Percentiles rank a stretch among this genome's conserved stretches.
Evolutionary conservation across 2,329 filamentous ascomycete genomes (phyloP).

Genomic region (Ambrosiella beaveri): DNA sequence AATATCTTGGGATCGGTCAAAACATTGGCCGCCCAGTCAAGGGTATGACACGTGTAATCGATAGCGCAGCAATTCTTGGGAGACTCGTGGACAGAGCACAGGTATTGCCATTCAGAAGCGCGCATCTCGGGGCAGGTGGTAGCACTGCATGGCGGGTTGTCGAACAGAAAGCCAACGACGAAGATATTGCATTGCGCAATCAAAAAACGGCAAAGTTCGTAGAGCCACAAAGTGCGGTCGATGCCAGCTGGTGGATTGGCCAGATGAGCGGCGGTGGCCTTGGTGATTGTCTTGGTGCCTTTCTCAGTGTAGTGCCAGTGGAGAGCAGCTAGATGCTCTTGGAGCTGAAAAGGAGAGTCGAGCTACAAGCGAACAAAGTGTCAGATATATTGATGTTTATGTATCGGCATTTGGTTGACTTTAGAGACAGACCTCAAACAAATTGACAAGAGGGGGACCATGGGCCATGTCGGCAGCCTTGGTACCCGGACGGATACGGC

Average conservation of each 20-base stretch:
- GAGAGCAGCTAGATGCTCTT: conserved; percentile 88
- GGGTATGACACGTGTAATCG: conserved; percentile 96
- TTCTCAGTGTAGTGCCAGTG: conserved; percentile 62
- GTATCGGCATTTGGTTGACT: not conserved
- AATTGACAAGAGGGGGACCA: conserved; percentile 71
- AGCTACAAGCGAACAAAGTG: conserved; percentile 38
- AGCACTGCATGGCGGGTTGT: conserved; percentile 73
- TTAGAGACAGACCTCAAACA: conserved; percentile 50
- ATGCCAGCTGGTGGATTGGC: conserved; percentile 65
- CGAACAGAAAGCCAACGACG: conserved; percentile 82
- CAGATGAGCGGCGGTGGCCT: conserved; percentile 56
- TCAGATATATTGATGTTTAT: not conserved
- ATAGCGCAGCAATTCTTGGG: conserved; percentile 96
- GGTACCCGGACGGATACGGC: conserved; percentile 83
- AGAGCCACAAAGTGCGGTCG: conserved; percentile 84
- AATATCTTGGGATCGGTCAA: conserved; percentile 92
- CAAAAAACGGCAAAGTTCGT: conserved; percentile 91
- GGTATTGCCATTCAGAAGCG: conserved; percentile 95
- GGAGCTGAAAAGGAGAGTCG: conserved; percentile 90
- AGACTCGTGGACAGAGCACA: conserved; percentile 92
- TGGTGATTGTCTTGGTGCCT: conserved; percentile 54
- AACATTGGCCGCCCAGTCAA: conserved; percentile 92
- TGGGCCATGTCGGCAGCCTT: conserved; percentile 84
- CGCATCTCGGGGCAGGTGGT: conserved; percentile 95
- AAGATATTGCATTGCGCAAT: conserved; percentile 88